Base-by-base conservation (phyloP, 768 basidiomycete genomes). In the Panaeolus cyanescens region DNA sequence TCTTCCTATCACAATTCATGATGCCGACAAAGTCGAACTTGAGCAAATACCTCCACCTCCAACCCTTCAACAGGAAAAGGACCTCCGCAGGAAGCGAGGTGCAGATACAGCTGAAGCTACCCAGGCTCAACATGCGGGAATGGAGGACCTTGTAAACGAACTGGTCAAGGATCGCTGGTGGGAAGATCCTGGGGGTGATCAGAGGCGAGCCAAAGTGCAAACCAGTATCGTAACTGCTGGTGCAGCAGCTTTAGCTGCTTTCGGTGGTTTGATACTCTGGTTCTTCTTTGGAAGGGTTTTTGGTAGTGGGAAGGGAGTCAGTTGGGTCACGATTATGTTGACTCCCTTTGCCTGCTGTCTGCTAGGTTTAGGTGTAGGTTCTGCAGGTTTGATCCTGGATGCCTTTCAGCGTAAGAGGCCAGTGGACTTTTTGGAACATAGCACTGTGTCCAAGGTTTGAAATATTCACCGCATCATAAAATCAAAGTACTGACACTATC, bases 21-120 rank as follows among this genome's bases (percentile, higher is more conserved):
- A 80, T 64, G 64, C 68, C 32, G 71, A 71, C 59, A 54, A 69
- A 5, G 65, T 71, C 30, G 77, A 80, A 59, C 74, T 80, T 15
- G 71, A 78, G 58, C 64, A 65, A 42, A 74, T 79, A 5, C 74
- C 76, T 7, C 66, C 73, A 1, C 72, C 70, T 8, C 66, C 68
- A 1, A 64, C 69, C 1, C 59, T 66, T 0, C 36, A 61, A 0
- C 59, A 68, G 19, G 67, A 71, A 33, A 64, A 65, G 56, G 54
- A 68, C 50, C 56, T 64, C 1, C 45, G 55, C 42, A 57, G 65
- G 6, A 58, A 68, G 25, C 56, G 56, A 10, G 68, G 67, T 10
- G 62, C 58, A 2, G 53, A 67, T 17, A 65, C 31, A 22, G 62
- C 64, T 13, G 60, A 62, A 34, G 70, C 65, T 19, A 67, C 68